phyloP scores from a whole-genome alignment of 768 basidiomycete genomes.

The Leccinum longicurvipes region DNA sequence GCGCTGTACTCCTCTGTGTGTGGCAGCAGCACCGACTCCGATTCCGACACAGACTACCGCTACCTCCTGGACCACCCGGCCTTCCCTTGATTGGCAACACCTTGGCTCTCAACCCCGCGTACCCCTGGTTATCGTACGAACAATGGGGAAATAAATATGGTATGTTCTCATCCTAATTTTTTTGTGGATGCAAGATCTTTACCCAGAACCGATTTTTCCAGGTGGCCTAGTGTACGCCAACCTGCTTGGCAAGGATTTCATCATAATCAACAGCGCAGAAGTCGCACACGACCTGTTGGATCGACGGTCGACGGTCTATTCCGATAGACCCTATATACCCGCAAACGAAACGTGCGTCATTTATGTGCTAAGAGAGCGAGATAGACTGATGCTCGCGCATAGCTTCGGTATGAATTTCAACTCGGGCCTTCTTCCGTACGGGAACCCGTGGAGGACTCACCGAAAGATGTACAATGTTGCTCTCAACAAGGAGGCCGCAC shows the following conservation, averaged over 20 bases:
- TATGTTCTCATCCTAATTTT: constrained; percentile 3
- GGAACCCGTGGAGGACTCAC: constrained; percentile 29
- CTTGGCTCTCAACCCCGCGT: constrained; percentile 15
- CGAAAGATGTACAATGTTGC: constrained; percentile 24
- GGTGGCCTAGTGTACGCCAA: constrained; percentile 26
- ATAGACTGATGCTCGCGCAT: not conserved
- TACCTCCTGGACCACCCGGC: constrained; percentile 52
- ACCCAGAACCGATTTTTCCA: not conserved
- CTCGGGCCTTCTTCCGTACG: constrained; percentile 29
- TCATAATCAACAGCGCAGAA: constrained; percentile 23
- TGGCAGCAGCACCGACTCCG: constrained; percentile 14
- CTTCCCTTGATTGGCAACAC: constrained; percentile 33
- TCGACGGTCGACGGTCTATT: constrained; percentile 26
- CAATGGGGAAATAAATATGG: constrained; percentile 34
- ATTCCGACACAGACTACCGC: constrained; percentile 22
- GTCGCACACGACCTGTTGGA: constrained; percentile 25
- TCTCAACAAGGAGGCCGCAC: constrained; percentile 16
- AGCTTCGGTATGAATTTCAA: constrained; percentile 33
- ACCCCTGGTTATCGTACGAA: constrained; percentile 34
- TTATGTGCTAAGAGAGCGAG: not conserved
- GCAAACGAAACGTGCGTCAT: constrained; percentile 19
- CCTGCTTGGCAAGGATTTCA: constrained; percentile 26
- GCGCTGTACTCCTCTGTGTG: not conserved
- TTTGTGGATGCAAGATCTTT: not conserved
- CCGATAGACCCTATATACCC: constrained; percentile 24